Conservation (phyloP, 768 basidiomycete species). For the Botryobasidium botryosum region DNA sequence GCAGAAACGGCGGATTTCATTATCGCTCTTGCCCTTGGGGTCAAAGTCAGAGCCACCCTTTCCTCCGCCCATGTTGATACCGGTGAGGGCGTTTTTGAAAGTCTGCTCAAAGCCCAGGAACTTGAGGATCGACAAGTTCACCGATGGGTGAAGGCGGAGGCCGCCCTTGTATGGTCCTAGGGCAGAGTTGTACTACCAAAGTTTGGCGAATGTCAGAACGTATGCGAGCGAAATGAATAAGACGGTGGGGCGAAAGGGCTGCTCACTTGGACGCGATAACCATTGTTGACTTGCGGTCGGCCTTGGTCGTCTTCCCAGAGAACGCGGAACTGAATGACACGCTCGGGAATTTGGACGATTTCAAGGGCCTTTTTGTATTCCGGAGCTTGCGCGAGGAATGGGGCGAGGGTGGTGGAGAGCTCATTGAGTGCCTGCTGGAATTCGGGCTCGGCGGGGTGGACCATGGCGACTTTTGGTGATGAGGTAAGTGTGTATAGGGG, state of each 20-base stretch:
- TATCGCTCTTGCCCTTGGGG: constrained; percentile 65
- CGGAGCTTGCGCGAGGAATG: constrained; percentile 50
- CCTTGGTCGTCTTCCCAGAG: constrained; percentile 62
- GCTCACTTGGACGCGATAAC: constrained; percentile 53
- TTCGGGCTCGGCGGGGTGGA: constrained; percentile 41
- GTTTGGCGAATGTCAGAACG: too few relatives aligned
- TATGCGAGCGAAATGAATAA: too few relatives aligned
- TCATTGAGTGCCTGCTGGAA: constrained; percentile 54
- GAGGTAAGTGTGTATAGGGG: too few relatives aligned
- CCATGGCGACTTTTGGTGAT: too few relatives aligned
- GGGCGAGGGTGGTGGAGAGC: constrained; percentile 41
- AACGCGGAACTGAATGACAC: constrained; percentile 51
- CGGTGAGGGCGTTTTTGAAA: constrained; percentile 68
- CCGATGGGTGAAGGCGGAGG: constrained; percentile 59
- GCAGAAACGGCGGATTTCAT: constrained; percentile 58
- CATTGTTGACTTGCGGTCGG: constrained; percentile 47
- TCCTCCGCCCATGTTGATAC: constrained; percentile 60
- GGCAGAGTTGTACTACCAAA: constrained; percentile 48
- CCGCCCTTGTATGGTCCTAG: constrained; percentile 69
- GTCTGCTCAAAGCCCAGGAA: constrained; percentile 73
- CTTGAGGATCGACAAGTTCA: constrained; percentile 70
- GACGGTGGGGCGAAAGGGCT: too few relatives aligned
- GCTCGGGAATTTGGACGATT: constrained; percentile 40
- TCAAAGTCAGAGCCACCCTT: constrained; percentile 71
- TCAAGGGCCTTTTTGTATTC: constrained; percentile 51